Evolutionary conservation across 768 basidiomycete genomes (phyloP).

Genomic region (Rhizopogon vinicolor): DNA sequence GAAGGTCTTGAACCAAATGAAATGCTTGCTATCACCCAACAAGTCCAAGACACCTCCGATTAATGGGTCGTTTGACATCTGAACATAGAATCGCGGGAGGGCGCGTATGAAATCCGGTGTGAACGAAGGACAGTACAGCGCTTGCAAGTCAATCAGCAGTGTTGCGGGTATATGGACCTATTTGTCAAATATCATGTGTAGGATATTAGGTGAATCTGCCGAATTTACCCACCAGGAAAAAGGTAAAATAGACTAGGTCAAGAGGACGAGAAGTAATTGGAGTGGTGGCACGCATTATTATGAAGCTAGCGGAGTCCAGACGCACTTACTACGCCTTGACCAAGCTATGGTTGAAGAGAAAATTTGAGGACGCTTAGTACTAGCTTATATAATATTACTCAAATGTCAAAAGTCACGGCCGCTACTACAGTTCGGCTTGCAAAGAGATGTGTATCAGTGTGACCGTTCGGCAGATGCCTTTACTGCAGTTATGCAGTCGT

Average conservation of each 20-base stretch:
- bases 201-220: neutral
- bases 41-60: slow-evolving; percentile 47
- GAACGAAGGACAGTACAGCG: slow-evolving; percentile 49
- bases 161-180: slow-evolving; percentile 69
- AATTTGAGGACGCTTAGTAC: no score
- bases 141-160: slow-evolving; percentile 66
- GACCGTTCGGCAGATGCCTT: no score
- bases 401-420: no score
- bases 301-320: no score
- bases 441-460: no score
- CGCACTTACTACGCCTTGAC: neutral
- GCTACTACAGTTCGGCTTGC: no score
- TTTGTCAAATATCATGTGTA: neutral
- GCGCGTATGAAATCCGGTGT: slow-evolving; percentile 44
- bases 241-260: slow-evolving; percentile 65
- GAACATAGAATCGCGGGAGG: slow-evolving; percentile 47
- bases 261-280: slow-evolving; percentile 54
- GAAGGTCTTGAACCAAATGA: slow-evolving; percentile 66
- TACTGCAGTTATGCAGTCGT: no score
- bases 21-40: slow-evolving; percentile 27
- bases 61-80: slow-evolving; percentile 63
- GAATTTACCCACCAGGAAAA: slow-evolving; percentile 52
- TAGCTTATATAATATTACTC: no score
- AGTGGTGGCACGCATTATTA: slow-evolving; percentile 12
- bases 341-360: neutral